Evolutionary conservation across 768 basidiomycete species (phyloP).

Genomic region (Tylopilus sp.): DNA sequence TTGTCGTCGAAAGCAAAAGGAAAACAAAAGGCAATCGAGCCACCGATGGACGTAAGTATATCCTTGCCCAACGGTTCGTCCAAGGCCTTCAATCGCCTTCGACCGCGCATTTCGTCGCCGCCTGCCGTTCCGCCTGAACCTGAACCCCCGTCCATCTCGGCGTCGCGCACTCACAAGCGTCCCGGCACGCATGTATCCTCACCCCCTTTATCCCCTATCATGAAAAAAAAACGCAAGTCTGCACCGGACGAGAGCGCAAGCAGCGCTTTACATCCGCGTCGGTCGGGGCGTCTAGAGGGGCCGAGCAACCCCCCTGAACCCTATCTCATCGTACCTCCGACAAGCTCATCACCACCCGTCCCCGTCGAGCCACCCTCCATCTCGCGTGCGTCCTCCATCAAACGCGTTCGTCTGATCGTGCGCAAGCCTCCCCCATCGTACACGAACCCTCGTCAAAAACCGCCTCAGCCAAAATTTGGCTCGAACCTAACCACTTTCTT

Average conservation of each 20-base stretch:
- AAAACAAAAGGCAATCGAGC: constrained; percentile 29
- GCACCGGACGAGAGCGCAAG: constrained; percentile 5
- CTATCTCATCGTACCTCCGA: not conserved
- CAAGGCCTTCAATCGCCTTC: constrained; percentile 9
- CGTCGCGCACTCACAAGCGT: constrained; percentile 24
- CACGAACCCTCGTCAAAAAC: constrained; percentile 67
- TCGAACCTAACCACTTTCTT: constrained; percentile 57
- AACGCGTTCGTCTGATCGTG: constrained; percentile 64
- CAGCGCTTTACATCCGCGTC: constrained; percentile 8
- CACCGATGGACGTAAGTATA: constrained; percentile 7
- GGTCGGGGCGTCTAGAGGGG: constrained; percentile 20
- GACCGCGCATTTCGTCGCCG: constrained; percentile 2
- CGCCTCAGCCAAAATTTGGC: constrained; percentile 47
- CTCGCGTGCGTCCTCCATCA: constrained; percentile 36
- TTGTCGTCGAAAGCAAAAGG: constrained; percentile 31
- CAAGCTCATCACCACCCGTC: not conserved
- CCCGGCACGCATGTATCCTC: constrained; percentile 20
- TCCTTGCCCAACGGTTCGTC: constrained; percentile 13
- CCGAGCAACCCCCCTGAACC: constrained; percentile 12
- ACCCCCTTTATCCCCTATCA: constrained; percentile 17
- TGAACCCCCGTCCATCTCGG: constrained; percentile 7
- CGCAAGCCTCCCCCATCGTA: constrained; percentile 56
- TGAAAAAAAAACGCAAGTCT: constrained; percentile 28
- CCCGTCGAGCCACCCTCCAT: not conserved
- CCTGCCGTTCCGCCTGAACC: constrained; percentile 4